Percentiles rank a stretch among this genome's conserved stretches.
Evolutionary conservation across 371 early-diverging fungal species (phyloP).

Genomic region (Mortierella sp.): DNA sequence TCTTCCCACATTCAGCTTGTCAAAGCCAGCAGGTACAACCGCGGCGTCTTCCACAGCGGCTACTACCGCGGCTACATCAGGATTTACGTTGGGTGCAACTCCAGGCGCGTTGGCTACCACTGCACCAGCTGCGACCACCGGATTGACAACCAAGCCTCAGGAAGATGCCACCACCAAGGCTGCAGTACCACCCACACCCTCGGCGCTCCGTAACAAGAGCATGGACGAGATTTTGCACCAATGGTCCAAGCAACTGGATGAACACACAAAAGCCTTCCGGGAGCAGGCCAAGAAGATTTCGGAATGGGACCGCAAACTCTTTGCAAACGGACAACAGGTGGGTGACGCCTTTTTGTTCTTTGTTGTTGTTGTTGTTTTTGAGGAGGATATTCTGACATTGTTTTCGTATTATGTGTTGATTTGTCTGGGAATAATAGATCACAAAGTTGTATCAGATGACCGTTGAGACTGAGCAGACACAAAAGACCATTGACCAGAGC

Average conservation of each 20-base stretch:
- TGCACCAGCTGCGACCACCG: conserved; percentile 30
- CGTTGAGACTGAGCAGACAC: conserved; percentile 75
- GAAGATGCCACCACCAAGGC: conserved; percentile 54
- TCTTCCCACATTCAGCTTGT: conserved; percentile 52
- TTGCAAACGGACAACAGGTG: conserved; percentile 86
- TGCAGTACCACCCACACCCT: conserved; percentile 51
- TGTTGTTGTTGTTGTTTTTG: background rate
- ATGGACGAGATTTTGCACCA: conserved; percentile 89
- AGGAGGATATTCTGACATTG: too few relatives aligned
- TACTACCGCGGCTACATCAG: conserved; percentile 21
- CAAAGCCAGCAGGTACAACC: conserved; percentile 2
- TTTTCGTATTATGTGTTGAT: conserved; percentile 7
- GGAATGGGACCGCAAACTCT: conserved; percentile 86
- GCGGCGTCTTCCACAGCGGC: conserved; percentile 45
- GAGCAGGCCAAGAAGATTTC: conserved; percentile 85
- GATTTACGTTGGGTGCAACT: conserved; percentile 24
- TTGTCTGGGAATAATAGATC: conserved; percentile 62
- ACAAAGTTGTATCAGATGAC: conserved; percentile 78
- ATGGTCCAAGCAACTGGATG: conserved; percentile 87
- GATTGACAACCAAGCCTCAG: conserved; percentile 50
- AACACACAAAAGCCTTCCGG: conserved; percentile 85
- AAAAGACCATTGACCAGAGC: conserved; percentile 84
- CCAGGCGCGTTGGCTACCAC: conserved; percentile 41
- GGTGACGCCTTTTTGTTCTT: conserved; percentile 5
- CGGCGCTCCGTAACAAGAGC: conserved; percentile 71